Evolutionary conservation across 2,329 filamentous ascomycete genomes (phyloP).

Genomic region (Fusarium sambucinum): DNA sequence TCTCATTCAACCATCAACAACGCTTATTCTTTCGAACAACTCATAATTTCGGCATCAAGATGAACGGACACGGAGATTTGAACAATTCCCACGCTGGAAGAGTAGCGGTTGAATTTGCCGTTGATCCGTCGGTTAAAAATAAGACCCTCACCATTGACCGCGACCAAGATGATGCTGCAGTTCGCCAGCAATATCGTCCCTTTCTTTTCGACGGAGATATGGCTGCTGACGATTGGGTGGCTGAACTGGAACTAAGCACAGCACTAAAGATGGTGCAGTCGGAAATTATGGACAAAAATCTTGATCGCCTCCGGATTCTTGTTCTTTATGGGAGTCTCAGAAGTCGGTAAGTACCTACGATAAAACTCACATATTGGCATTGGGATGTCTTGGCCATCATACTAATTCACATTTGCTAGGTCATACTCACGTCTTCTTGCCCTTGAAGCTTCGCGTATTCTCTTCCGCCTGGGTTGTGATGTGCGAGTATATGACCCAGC

Average conservation of each 20-base stretch:
- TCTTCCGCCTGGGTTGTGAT: not conserved
- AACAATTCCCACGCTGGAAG: slow-evolving; percentile 6
- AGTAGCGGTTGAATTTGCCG: not conserved
- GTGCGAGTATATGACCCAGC: not conserved
- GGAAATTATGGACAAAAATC: not conserved
- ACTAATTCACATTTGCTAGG: not conserved
- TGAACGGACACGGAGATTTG: not conserved
- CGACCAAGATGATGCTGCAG: not conserved
- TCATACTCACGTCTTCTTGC: not conserved
- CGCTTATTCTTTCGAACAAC: not conserved
- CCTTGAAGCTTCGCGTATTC: not conserved
- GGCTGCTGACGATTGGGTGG: not conserved
- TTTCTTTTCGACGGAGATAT: not conserved
- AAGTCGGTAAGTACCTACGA: slow-evolving; percentile 6
- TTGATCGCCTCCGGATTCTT: slow-evolving; percentile 4
- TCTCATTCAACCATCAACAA: accelerated
- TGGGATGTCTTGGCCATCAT: no score
- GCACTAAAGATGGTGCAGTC: not conserved
- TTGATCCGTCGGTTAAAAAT: not conserved
- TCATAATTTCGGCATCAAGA: not conserved
- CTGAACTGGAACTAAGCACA: slow-evolving; percentile 1
- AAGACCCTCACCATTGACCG: not conserved
- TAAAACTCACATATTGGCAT: no score
- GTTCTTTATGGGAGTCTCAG: slow-evolving; percentile 10
- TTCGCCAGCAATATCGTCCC: not conserved